Base-by-base conservation (phyloP, 2,329 filamentous ascomycete genomes). In the Amphichorda felina region DNA sequence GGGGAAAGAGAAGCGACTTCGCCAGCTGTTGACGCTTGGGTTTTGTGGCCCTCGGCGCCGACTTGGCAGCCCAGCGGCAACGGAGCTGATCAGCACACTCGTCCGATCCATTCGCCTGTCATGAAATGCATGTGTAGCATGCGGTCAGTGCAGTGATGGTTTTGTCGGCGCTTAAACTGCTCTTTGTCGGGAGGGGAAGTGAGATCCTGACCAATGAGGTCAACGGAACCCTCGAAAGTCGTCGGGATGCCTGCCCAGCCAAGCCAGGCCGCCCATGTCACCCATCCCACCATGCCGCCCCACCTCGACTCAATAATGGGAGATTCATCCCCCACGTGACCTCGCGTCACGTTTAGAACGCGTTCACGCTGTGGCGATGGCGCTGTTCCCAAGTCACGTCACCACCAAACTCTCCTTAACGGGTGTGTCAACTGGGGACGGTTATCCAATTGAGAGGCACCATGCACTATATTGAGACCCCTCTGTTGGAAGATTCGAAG, bases 91-190 rank as follows among this genome's bases (percentile, higher is more conserved):
- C 33, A 27, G 21, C 31, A 14, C 31, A 15, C 17, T 32, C 13
- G 14, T n/a, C 10, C 22, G 10, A 15, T 35, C 22, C 33, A 35
- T 35, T 35, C 22, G 33, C 16, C 24, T 26, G 35, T 32, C 28
- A 26, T 28, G 8, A 4, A 25, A 24, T n/a, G 27, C 35, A 36
- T 31, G 4, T 26, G 27, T 17, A 30, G 29, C 35, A 15, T n/a
- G n/a, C n/a, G n/a, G n/a, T n/a, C n/a, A n/a, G 19, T 25, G 35
- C 28, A 36, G 16, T 36, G 35, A 28, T 38, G 33, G 36, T 33
- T 34, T 32, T 19, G 37, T 39, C 33, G 40, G 40, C 40, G 40
- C 40, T 41, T 41, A 41, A 21, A 22, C 33, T 34, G 36, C 29
- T 22, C 32, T 22, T 37, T 15, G 22, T 25, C 15, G 28, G 31